phyloP scores from a whole-genome alignment of 2,329 filamentous ascomycete species.

The Diaporthe caulivora region DNA sequence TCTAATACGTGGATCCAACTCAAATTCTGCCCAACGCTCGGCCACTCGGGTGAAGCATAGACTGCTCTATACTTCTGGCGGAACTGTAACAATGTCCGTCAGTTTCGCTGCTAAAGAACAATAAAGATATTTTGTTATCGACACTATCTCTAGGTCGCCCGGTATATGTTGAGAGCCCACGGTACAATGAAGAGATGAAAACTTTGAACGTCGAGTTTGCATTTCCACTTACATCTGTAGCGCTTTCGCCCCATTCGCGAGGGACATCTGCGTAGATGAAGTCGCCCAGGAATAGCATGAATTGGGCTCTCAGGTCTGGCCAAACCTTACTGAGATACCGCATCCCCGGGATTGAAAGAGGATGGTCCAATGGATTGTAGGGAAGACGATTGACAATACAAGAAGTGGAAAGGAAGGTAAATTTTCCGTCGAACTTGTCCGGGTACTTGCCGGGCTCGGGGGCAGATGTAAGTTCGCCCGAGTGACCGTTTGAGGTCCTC shows the following conservation, averaged over 20 bases:
- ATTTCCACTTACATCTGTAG: conserved; percentile 62
- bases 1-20: conserved; percentile 98
- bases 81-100: conserved; percentile 60
- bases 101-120: not conserved
- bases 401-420: conserved; percentile 92
- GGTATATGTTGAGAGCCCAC: no score
- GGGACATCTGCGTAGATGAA: conserved; percentile 95
- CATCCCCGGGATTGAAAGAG: conserved; percentile 85
- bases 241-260: conserved; percentile 77
- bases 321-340: conserved; percentile 80
- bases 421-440: conserved; percentile 72
- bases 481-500: conserved; percentile 86
- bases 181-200: not conserved
- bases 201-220: no score
- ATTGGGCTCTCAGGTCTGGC: conserved; percentile 78
- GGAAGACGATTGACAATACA: conserved; percentile 94
- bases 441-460: conserved; percentile 76
- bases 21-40: conserved; percentile 78
- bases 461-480: conserved; percentile 83
- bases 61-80: conserved; percentile 92
- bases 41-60: conserved; percentile 96
- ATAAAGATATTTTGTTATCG: not conserved
- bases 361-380: conserved; percentile 86
- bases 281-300: conserved; percentile 86
- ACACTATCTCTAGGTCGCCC: not conserved